Evolutionary conservation across 164 flowering plant genomes (phyloP), one percentile per base, ranked within the genome.

Genomic region (Aristolochia contorta): DNA sequence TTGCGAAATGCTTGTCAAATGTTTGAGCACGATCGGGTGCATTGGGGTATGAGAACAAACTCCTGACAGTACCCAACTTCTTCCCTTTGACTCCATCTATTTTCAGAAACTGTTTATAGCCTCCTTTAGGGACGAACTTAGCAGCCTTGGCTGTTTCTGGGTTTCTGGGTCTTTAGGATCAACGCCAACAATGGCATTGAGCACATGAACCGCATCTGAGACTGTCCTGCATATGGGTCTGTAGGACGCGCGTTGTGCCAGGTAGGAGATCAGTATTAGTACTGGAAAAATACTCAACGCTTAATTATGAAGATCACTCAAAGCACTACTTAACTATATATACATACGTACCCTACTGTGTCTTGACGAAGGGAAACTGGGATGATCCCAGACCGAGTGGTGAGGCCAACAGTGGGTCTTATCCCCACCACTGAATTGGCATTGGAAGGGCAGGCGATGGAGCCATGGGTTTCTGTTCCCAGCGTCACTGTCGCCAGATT

Each of bases 211-310:
- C 1, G 87, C 90, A 72, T 89, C 92, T 4, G 83, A 58, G 1
- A 88, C 96, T 4, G 86, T 84, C 76, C 91, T 76, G 61, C 86
- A 72, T 3, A 84, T 79, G 0, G 94, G 87, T 68, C 87, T 82
- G n/a, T n/a, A n/a, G n/a, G n/a, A n/a, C n/a, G n/a, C n/a, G n/a
- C n/a, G n/a, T n/a, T n/a, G n/a, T n/a, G n/a, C n/a, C n/a, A n/a
- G n/a, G n/a, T n/a, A n/a, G n/a, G n/a, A n/a, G n/a, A n/a, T n/a
- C n/a, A n/a, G n/a, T n/a, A n/a, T n/a, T n/a, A n/a, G n/a, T n/a
- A n/a, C n/a, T n/a, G n/a, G n/a, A n/a, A n/a, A n/a, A n/a, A n/a
- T n/a, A n/a, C n/a, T n/a, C n/a, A n/a, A n/a, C n/a, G n/a, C n/a
- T n/a, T n/a, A n/a, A n/a, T n/a, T n/a, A n/a, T n/a, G n/a, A n/a